Conservation (phyloP, 768 basidiomycete genomes). For the Boletus fagicola region DNA sequence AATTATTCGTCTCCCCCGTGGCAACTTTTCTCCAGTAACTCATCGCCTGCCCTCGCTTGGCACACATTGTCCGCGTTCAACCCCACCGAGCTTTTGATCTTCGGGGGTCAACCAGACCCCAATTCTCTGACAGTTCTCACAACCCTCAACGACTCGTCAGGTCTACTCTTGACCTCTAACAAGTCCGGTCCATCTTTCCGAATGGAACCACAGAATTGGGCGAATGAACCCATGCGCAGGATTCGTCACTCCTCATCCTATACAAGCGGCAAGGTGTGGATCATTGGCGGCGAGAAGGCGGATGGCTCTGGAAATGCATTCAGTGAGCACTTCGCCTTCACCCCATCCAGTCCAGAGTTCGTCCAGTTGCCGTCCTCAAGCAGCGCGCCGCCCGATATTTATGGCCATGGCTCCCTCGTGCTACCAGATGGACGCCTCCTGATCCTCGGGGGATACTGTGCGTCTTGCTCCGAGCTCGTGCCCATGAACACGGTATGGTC, state of each 20-base stretch:
- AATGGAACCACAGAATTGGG: conserved; percentile 52
- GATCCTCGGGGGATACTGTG: conserved; percentile 71
- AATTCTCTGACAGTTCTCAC: conserved; percentile 52
- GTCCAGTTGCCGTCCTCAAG: conserved; percentile 46
- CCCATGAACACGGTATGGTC: conserved; percentile 61
- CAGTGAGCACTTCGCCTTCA: conserved; percentile 63
- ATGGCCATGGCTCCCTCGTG: conserved; percentile 71
- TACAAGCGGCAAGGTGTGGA: conserved; percentile 53
- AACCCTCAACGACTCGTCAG: conserved; percentile 60
- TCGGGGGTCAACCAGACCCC: conserved; percentile 74
- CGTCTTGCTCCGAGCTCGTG: conserved; percentile 45
- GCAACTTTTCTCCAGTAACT: conserved; percentile 51
- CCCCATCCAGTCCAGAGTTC: conserved; percentile 51
- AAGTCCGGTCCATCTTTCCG: conserved; percentile 44
- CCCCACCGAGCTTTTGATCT: conserved; percentile 52
- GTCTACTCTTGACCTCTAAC: conserved; percentile 47
- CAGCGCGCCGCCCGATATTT: conserved; percentile 63
- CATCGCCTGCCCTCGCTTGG: conserved; percentile 69
- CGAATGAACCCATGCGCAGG: conserved; percentile 65
- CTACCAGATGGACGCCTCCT: conserved; percentile 67
- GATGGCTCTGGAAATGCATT: conserved; percentile 71
- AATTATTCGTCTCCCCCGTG: conserved; percentile 64
- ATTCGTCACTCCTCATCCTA: conserved; percentile 70
- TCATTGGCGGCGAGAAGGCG: conserved; percentile 79
- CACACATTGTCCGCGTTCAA: conserved; percentile 73